A percentile compares a stretch with the other conserved stretches of the same genome.
phyloP scores from a whole-genome alignment of 805 yeast species.

The Barnettozyma pratensis region DNA sequence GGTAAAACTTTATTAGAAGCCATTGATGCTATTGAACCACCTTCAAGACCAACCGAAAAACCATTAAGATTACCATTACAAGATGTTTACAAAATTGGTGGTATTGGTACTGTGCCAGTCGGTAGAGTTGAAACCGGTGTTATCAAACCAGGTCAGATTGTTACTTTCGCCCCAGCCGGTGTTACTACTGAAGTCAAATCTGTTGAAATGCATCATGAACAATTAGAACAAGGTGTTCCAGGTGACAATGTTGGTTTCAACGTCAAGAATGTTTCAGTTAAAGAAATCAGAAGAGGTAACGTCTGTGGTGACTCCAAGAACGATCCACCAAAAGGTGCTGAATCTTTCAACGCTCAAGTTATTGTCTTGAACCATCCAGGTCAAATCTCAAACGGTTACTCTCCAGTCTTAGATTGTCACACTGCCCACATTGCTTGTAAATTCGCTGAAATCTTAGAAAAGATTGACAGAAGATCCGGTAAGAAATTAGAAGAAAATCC shows the following conservation, averaged over 20 bases:
- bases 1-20: slow-evolving; percentile 89
- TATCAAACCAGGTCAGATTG: slow-evolving; percentile 90
- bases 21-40: slow-evolving; percentile 83
- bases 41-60: slow-evolving; percentile 81
- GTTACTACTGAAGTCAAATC: slow-evolving; percentile 91
- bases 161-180: slow-evolving; percentile 87
- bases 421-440: slow-evolving; percentile 74
- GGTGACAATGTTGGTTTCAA: slow-evolving; percentile 92
- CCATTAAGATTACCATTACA: slow-evolving; percentile 89
- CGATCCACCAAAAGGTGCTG: slow-evolving; percentile 83
- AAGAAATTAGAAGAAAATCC: slow-evolving; percentile 87
- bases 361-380: slow-evolving; percentile 92
- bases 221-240: slow-evolving; percentile 75
- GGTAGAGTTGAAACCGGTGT: slow-evolving; percentile 94
- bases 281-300: slow-evolving; percentile 93
- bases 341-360: slow-evolving; percentile 84
- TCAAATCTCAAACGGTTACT: slow-evolving; percentile 88
- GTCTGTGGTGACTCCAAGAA: slow-evolving; percentile 92
- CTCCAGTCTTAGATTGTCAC: slow-evolving; percentile 91
- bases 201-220: slow-evolving; percentile 93
- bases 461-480: slow-evolving; percentile 96
- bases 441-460: slow-evolving; percentile 98
- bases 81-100: slow-evolving; percentile 93
- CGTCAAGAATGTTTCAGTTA: slow-evolving; percentile 90
- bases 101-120: slow-evolving; percentile 94